Evolutionary conservation across 2,329 filamentous ascomycete species (phyloP), one percentile per base, ranked within the genome.

Genomic region (Fusarium luffae): DNA sequence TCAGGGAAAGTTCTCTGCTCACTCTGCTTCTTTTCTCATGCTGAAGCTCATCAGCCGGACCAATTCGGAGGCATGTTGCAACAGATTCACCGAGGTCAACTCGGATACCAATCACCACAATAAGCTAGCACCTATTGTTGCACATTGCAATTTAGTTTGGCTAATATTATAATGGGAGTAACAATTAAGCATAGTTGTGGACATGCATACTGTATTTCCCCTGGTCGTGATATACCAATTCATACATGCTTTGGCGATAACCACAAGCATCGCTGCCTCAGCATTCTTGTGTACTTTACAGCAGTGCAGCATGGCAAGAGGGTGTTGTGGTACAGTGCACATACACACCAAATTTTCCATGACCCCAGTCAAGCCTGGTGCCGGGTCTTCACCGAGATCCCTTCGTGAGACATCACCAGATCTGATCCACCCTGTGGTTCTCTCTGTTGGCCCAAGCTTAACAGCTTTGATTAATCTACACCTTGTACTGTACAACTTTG

Each of bases 81-180:
- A 30, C 37, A 52, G 50, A 68, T 74, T 74, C 72, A 74, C 72
- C 72, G 72, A 74, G 72, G 72, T 73, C 71, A 73, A 61, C 54
- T 64, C 57, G 37, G 48, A 61, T 52, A 40, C 46, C 32, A 30
- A 40, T 23, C 12, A 27, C n/a, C 32, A 19, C 32, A 50, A 9
- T 42, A 44, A 12, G 34, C 34, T n/a, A 25, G 40, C 52, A 43
- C 19, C 34, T 32, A 12, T 28, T 28, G 27, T 28, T 28, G 27
- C 27, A 28, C 11, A 28, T 28, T 28, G 11, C 27, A 28, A 28
- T 28, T 28, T 28, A 28, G 27, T 28, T 28, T 28, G 27, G 27
- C 27, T 28, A 28, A 28, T 28, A 25, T 44, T 23, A 50, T 54
- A 19, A 41, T 42, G 25, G 14, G 30, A 27, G 30, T 9, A 37